phyloP scores from a whole-genome alignment of 306 rosid genomes.

The Cicer yamashitae region DNA sequence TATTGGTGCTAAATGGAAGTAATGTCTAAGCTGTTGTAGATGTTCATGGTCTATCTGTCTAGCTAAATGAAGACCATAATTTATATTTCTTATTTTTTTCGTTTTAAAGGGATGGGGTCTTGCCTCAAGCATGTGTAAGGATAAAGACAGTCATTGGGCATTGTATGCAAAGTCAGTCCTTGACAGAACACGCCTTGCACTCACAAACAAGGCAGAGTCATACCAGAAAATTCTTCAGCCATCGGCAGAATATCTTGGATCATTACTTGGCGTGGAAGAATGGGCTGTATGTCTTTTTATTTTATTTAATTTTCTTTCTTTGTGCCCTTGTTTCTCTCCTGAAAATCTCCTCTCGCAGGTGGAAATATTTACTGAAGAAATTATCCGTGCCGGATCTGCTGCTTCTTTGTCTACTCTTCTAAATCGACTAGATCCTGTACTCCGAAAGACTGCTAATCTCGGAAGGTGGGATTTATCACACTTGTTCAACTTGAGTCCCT shows the following conservation, averaged over 20 bases:
- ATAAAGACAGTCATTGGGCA: constrained; percentile 77
- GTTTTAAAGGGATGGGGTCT: constrained; percentile 84
- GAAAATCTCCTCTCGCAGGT: constrained; percentile 67
- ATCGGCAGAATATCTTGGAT: constrained; percentile 95
- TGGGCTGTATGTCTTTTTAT: constrained; percentile 76
- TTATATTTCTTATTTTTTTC: constrained; percentile 42
- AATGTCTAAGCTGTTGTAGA: constrained; percentile 31
- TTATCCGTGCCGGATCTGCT: constrained; percentile 97
- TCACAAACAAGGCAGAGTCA: constrained; percentile 81
- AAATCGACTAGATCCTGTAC: constrained; percentile 90
- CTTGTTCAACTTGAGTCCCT: constrained; percentile 39
- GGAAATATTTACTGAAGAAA: constrained; percentile 95
- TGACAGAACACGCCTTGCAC: constrained; percentile 96
- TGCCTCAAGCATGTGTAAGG: constrained; percentile 70
- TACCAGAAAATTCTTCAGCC: constrained; percentile 87
- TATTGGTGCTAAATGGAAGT: constrained; percentile 29
- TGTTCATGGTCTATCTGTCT: constrained; percentile 8
- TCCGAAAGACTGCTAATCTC: constrained; percentile 87
- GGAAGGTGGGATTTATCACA: constrained; percentile 71
- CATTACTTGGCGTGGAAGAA: constrained; percentile 84
- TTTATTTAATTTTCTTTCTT: constrained; percentile 26
- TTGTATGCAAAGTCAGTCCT: constrained; percentile 89
- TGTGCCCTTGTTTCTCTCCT: constrained; percentile 44
- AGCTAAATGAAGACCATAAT: constrained; percentile 33
- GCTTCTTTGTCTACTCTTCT: constrained; percentile 91